Percentiles rank a stretch among this genome's conserved stretches.
These are phyloP conservation scores for Lunularia cruciata DNA, from an alignment of 225 moss, liverwort and hornwort species.

Conservation along the genomic window DNA sequence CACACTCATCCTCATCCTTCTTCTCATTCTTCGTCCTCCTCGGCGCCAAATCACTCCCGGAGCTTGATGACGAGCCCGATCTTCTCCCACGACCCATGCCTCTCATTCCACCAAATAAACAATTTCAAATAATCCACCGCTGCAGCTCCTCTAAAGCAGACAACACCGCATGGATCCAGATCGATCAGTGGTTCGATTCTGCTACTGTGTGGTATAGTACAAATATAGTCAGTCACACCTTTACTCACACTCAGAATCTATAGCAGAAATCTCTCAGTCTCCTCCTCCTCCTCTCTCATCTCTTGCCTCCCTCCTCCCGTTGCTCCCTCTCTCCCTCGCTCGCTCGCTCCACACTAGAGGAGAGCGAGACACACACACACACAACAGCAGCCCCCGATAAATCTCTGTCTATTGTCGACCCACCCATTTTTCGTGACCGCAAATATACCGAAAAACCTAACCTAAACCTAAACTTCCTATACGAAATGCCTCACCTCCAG, in stretches of 20 bases:
- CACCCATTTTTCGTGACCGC: not conserved
- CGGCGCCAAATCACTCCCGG: conserved; percentile 7
- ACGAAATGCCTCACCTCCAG: not conserved
- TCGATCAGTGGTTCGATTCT: conserved; percentile 12
- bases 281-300: not conserved
- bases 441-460: not conserved
- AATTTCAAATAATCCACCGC: conserved; percentile 6
- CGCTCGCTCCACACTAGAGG: not conserved
- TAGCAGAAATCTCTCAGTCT: not conserved
- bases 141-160: conserved; percentile 7
- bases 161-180: conserved; percentile 9
- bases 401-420: not conserved
- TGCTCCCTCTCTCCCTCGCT: not conserved
- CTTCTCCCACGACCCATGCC: conserved; percentile 10
- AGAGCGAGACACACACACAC: not conserved
- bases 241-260: not conserved
- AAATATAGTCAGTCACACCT: not conserved
- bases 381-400: not conserved
- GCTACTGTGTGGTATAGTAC: conserved; percentile 11
- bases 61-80: conserved; percentile 1
- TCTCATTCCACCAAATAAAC: conserved; percentile 2
- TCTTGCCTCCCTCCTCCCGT: not conserved
- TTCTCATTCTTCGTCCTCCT: conserved; percentile 13
- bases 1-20: not conserved
- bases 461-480: not conserved